Evolutionary conservation across 78 protist species (phyloP), one percentile per base, ranked within the genome.

Genomic region (Kipferlia bialata): DNA sequence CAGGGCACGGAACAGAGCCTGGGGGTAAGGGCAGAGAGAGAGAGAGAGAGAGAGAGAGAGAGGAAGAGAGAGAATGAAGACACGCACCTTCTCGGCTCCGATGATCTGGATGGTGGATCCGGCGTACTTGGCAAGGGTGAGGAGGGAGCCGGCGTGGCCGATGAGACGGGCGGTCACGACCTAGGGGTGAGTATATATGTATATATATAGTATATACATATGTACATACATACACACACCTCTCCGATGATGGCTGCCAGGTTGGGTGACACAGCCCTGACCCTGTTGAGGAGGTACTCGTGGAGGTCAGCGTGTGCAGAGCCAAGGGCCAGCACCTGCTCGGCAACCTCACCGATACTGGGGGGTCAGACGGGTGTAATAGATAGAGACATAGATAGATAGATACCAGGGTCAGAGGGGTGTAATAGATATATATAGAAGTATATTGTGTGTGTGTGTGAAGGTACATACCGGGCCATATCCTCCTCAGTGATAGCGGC

Each of bases 81-180:
- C n/a, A n/a, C n/a, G n/a, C n/a, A n/a, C 67, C 76, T 71, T 71
- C 37, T 76, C 80, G 63, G 96, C 95, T 38, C 95, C 96, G 62
- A 91, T 79, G 66, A 91, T 82, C 70, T 91, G 98, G 33, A 91
- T 84, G 51, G 98, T 94, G 10, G 95, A 89, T 24, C 95, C 92
- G 39, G 96, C 95, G 70, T 83, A 76, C 83, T 91, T 91, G 72
- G 98, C 95, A 24, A 91, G 76, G 75, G 66, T 61, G 73, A 89
- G 76, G 44, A 93, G 83, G 0, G 91, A 83, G 31, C 98, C 98
- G 22, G 97, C 93, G 39, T 89, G 82, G 36, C 93, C 41, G 34
- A 94, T 90, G 34, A 94, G 80, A 31, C 88, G 84, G 59, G 98
- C 96, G 59, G 95, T 96, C n/a, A n/a, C n/a, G n/a, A n/a, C n/a